Evolutionary conservation across 1,139 yeast genomes (phyloP), one percentile per base, ranked within the genome.

Genomic region (Nakaseomyces kungkrabaensis): DNA sequence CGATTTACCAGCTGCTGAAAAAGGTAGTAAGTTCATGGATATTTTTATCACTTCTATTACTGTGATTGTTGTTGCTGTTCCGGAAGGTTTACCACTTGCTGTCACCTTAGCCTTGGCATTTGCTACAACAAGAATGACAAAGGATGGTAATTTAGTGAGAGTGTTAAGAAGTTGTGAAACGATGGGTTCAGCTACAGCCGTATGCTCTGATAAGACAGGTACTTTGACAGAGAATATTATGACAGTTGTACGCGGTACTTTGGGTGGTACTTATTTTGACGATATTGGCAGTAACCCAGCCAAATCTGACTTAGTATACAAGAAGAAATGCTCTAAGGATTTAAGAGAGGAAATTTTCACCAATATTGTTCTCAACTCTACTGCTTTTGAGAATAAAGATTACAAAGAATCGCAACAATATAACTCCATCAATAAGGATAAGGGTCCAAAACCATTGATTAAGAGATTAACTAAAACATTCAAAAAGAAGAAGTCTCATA

Each of bases 121-220:
- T 72, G 98, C 98, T 2, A 92, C 98, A 3, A 90, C 96, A 9
- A 78, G 97, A 69, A 92, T 92, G 98, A 90, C 96, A 27, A 87
- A 86, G 66, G 96, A 92, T 67, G 95, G 95, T 60, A 92, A 92
- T 66, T 73, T 92, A 62, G 98, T 92, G n/a, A 79, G 98, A 60
- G 96, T 88, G 5, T 75, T 92, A 59, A 83, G 82, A 61, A 84
- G 96, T 46, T 92, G 98, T 76, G 99, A 92, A 69, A 92, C 96
- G 13, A 92, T 92, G 98, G 98, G 99, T 46, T 90, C 96, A 45
- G 98, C 97, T 3, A 92, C 98, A 11, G 92, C 97, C 4, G 76
- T 92, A 48, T 94, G 98, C 68, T 88, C 97, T 0, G 99, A 92
- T 70, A 92, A 92, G 67, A 92, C 98, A 1, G 98, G 98, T 53